phyloP scores from a whole-genome alignment of 306 rosid species.

The Medicago arabica region DNA sequence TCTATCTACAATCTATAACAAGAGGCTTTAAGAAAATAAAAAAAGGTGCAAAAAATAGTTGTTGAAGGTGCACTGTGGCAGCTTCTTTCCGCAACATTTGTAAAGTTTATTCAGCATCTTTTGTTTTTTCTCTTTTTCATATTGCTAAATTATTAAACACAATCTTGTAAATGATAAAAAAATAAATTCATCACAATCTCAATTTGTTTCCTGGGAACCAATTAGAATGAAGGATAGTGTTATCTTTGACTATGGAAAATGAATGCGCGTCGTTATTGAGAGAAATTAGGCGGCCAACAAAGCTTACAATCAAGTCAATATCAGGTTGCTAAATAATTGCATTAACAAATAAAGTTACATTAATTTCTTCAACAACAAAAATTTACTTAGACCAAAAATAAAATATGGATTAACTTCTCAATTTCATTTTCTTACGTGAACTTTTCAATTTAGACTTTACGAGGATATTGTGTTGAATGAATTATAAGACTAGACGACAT shows the following conservation, averaged over 20 bases:
- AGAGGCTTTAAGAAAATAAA: conserved; percentile 7
- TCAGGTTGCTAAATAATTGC: conserved; percentile 30
- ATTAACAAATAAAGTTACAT: conserved; percentile 14
- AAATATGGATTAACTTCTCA: too few relatives aligned
- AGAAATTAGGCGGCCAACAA: conserved; percentile 35
- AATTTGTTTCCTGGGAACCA: background rate
- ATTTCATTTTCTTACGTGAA: too few relatives aligned
- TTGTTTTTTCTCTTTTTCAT: conserved; percentile 9
- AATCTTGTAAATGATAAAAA: background rate
- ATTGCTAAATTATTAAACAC: conserved; percentile 8
- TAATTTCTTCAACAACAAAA: background rate
- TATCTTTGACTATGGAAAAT: background rate
- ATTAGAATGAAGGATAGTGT: conserved; percentile 9
- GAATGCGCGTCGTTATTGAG: background rate
- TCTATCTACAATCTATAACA: background rate
- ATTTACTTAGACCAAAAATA: background rate
- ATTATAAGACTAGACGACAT: too few relatives aligned
- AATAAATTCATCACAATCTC: background rate
- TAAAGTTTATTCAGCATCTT: conserved; percentile 22
- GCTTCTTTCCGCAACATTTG: conserved; percentile 30
- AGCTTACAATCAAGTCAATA: conserved; percentile 30
- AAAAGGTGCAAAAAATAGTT: background rate
- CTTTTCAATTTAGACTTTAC: too few relatives aligned
- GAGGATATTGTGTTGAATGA: too few relatives aligned
- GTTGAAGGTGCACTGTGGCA: conserved; percentile 35